These are phyloP conservation scores for Plasmodium knowlesi DNA, from an alignment of 169 alveolate species.

Conservation along the genomic window DNA sequence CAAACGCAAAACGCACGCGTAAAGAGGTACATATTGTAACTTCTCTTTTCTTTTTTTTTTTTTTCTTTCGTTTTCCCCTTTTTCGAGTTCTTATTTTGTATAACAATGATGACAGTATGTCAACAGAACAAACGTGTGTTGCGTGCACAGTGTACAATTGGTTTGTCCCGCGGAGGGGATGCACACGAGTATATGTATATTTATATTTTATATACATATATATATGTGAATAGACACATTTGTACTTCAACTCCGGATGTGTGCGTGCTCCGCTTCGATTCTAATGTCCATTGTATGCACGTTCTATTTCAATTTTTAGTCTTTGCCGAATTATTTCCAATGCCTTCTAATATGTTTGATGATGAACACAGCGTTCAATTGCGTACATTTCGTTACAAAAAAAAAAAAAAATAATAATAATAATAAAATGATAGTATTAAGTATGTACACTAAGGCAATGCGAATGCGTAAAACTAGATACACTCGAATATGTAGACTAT, in stretches of 20 bases:
- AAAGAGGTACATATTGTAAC: no score
- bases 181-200: neutral
- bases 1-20: no score
- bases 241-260: neutral
- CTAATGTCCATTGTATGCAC: neutral
- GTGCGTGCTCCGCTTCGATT: neutral
- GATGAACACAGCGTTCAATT: slow-evolving; percentile 8
- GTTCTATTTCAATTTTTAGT: neutral
- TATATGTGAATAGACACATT: neutral
- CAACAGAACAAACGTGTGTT: neutral
- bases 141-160: neutral
- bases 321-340: neutral
- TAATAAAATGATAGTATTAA: neutral
- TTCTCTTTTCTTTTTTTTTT: neutral
- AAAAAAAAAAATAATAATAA: neutral
- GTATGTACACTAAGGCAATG: neutral
- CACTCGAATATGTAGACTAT: neutral
- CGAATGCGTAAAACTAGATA: neutral
- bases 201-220: no score
- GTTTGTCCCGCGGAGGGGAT: neutral
- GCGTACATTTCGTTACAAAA: slow-evolving; percentile 3
- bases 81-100: neutral
- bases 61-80: no score
- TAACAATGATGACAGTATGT: neutral
- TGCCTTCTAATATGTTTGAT: neutral